These are phyloP conservation scores for Torulaspora pretoriensis DNA, from an alignment of 1,139 yeast genomes.

Conservation along the genomic window DNA sequence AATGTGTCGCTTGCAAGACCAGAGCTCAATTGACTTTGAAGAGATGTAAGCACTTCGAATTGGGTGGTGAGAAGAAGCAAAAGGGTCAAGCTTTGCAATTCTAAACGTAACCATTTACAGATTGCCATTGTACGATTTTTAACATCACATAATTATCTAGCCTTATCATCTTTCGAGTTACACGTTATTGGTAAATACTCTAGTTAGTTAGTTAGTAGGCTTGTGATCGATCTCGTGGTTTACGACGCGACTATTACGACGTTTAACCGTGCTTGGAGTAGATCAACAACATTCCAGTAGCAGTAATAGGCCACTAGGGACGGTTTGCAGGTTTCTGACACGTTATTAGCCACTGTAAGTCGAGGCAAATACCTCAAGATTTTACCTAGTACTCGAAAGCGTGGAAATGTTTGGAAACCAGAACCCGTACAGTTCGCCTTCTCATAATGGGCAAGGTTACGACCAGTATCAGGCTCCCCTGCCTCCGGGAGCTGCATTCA, in stretches of 20 bases:
- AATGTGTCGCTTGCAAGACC: constrained; percentile 98
- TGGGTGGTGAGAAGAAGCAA: constrained; percentile 99
- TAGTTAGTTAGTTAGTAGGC: too few species aligned
- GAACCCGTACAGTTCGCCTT: constrained; percentile 7
- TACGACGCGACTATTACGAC: not conserved
- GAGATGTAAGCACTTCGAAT: constrained; percentile 99
- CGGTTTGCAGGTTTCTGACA: not conserved
- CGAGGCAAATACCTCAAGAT: not conserved
- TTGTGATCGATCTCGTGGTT: constrained; percentile 1
- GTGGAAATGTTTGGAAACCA: constrained; percentile 9
- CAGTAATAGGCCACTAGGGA: not conserved
- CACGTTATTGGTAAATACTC: constrained; percentile 13
- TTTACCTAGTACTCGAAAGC: not conserved
- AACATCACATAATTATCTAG: constrained; percentile 16
- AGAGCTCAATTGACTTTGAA: constrained; percentile 96
- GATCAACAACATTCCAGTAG: not conserved
- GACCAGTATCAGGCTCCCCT: constrained; percentile 5
- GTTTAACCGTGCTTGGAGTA: not conserved
- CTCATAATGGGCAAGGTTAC: constrained; percentile 5
- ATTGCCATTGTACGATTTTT: constrained; percentile 25
- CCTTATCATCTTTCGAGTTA: constrained; percentile 17
- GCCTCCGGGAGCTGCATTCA: constrained; percentile 7
- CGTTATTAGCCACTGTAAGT: not conserved
- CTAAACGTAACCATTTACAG: constrained; percentile 42
- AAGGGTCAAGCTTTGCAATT: constrained; percentile 98